Evolutionary conservation across 257 asterid species (phyloP).

Genomic region (Nicotiana attenuata): DNA sequence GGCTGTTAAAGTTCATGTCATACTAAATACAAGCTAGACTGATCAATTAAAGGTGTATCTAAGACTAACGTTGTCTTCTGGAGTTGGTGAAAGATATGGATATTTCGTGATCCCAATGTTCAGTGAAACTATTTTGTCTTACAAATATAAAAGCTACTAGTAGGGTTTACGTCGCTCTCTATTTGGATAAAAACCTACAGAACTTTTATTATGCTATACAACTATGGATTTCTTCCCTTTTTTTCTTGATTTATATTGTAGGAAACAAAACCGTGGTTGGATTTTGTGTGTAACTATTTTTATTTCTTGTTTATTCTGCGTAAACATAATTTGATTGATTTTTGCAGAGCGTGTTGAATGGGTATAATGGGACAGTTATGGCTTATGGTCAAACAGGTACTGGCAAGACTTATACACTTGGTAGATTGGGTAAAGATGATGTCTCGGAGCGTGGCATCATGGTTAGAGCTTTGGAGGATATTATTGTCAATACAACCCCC

Average conservation of each 20-base stretch:
- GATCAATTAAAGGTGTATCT: neutral
- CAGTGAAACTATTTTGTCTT: neutral
- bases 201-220: neutral
- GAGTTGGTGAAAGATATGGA: constrained; percentile 2
- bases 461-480: constrained; percentile 88
- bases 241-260: neutral
- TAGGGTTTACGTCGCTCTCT: neutral
- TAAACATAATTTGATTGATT: constrained; percentile 15
- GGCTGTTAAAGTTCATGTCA: neutral
- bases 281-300: neutral
- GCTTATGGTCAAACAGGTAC: constrained; percentile 96
- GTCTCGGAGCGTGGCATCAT: constrained; percentile 84
- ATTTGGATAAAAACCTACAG: neutral
- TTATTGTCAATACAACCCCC: constrained; percentile 42
- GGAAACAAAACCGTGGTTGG: neutral
- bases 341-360: constrained; percentile 83
- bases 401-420: constrained; percentile 89
- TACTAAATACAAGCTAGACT: neutral
- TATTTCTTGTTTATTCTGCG: neutral
- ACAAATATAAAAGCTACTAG: neutral
- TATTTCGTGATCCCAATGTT: neutral
- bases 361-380: constrained; percentile 90
- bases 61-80: neutral
- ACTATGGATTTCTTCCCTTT: neutral
- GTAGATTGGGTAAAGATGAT: constrained; percentile 66